Conservation (phyloP, 352 stramenopile species). For the Globisporangium ultimum region DNA sequence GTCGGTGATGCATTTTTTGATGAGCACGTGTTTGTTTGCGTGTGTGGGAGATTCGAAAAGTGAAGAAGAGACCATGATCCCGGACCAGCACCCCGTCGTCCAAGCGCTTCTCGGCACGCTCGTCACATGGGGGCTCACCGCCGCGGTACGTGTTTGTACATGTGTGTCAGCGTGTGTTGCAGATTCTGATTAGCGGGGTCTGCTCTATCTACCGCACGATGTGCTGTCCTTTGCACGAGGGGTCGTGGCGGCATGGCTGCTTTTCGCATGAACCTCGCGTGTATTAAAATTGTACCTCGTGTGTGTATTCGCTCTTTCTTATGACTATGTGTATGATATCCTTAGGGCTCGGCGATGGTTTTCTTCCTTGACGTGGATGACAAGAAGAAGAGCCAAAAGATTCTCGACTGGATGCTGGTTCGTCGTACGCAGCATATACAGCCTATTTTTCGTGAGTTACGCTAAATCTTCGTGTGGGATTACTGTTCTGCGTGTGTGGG, state of each 20-base stretch:
- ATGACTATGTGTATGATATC: not conserved
- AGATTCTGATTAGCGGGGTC: too few relatives aligned
- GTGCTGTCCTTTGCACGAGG: too few relatives aligned
- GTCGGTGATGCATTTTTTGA: slow-evolving; percentile 9
- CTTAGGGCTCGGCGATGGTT: slow-evolving; percentile 67
- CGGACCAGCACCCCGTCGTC: slow-evolving; percentile 64
- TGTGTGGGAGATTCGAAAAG: not conserved
- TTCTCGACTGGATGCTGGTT: slow-evolving; percentile 80
- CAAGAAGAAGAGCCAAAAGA: slow-evolving; percentile 70
- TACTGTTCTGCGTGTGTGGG: not conserved
- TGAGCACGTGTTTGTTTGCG: slow-evolving; percentile 1
- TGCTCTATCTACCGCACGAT: too few relatives aligned
- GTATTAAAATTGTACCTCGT: too few relatives aligned
- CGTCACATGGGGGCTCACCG: slow-evolving; percentile 83
- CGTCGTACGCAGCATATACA: not conserved
- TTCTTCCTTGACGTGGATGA: slow-evolving; percentile 82
- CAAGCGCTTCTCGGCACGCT: slow-evolving; percentile 82
- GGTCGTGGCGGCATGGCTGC: too few relatives aligned
- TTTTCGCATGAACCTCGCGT: too few relatives aligned
- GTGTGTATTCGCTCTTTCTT: too few relatives aligned
- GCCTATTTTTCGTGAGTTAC: not conserved
- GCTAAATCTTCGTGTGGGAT: not conserved
- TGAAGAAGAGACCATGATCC: slow-evolving; percentile 48
- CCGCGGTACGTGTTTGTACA: slow-evolving; percentile 32
- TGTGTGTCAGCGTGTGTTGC: not conserved